Evolutionary conservation across 1,284 basidiomycete genomes (phyloP), one percentile per base, ranked within the genome.

Genomic region (Lignosus rhinocerotis): DNA sequence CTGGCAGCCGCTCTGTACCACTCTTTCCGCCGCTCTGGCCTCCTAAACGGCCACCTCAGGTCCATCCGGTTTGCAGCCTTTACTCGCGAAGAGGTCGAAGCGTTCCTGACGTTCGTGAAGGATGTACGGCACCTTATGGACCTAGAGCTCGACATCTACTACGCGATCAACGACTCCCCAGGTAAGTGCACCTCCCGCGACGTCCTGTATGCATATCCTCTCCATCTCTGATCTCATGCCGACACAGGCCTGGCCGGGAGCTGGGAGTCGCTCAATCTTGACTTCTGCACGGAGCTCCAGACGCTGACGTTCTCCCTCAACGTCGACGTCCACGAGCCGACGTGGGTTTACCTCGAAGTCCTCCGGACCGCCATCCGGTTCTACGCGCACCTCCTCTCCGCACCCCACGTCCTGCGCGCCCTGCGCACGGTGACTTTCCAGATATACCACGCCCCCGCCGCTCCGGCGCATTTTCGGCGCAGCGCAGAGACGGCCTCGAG

Each of bases 391-490:
- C 41, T 56, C n/a, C 48, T 56, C 47, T 17, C 32, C 41, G 14
- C 42, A 10, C 51, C 3, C 30, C 17, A 14, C 16, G 14, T 41
- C 1, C 46, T 30, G 32, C 49, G 33, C 34, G 21, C 44, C 31
- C 33, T 56, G 32, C 47, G 41, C 39, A 49, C 44, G 43, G 43
- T 56, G 33, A 41, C 49, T n/a, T 56, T 56, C 49, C 34, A 51
- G 25, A 17, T 56, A 0, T 51, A 46, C 55, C 33, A 14, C 34
- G 55, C 49, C 1, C 8, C 43, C 19, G 43, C 30, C 9, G 49
- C 49, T 16, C 33, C 34, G 3, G 12, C 2, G 4, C 17, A 34
- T 32, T 46, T 50, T 43, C 30, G 19, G 10, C 41, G 34, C 42
- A 51, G 47, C 34, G 55, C 49, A n/a, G 31, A 31, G 30, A 10